A percentile compares a stretch with the other conserved stretches of the same genome.
Evolutionary conservation across 78 protist genomes (phyloP).

Genomic region (Dictyostelium purpureum): DNA sequence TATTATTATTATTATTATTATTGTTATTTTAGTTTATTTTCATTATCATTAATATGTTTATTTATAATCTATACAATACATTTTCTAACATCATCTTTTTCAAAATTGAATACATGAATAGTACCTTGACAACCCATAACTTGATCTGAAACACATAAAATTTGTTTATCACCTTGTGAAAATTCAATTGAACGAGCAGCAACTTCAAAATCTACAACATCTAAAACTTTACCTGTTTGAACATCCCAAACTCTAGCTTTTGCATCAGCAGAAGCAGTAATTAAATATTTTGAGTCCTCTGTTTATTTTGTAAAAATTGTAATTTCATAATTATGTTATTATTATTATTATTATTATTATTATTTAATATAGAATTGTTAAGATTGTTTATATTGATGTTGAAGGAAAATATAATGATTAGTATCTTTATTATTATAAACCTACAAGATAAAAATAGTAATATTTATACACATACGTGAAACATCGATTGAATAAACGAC

Average conservation of each 20-base stretch:
- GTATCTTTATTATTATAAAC: no score
- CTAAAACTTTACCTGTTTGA: conserved; percentile 84
- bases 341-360: background rate
- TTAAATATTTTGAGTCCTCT: conserved; percentile 65
- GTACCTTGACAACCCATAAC: conserved; percentile 77
- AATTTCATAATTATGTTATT: background rate
- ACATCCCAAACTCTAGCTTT: conserved; percentile 89
- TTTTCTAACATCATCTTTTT: conserved; percentile 47
- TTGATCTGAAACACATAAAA: conserved; percentile 74
- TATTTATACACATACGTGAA: conserved; percentile 67
- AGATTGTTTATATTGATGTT: background rate
- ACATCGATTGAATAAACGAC: conserved; percentile 91
- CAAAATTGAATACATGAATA: conserved; percentile 79
- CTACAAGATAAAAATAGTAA: no score
- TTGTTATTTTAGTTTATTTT: background rate
- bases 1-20: background rate
- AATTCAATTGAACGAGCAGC: conserved; percentile 77
- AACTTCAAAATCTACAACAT: conserved; percentile 18
- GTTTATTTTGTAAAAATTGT: background rate
- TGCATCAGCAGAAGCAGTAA: conserved; percentile 89
- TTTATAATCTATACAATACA: conserved; percentile 27
- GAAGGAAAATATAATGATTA: background rate
- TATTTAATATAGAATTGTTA: background rate
- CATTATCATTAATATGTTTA: background rate
- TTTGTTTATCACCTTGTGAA: conserved; percentile 76